phyloP scores from a whole-genome alignment of 1,284 basidiomycete genomes.

The Cryptococcus sp. region DNA sequence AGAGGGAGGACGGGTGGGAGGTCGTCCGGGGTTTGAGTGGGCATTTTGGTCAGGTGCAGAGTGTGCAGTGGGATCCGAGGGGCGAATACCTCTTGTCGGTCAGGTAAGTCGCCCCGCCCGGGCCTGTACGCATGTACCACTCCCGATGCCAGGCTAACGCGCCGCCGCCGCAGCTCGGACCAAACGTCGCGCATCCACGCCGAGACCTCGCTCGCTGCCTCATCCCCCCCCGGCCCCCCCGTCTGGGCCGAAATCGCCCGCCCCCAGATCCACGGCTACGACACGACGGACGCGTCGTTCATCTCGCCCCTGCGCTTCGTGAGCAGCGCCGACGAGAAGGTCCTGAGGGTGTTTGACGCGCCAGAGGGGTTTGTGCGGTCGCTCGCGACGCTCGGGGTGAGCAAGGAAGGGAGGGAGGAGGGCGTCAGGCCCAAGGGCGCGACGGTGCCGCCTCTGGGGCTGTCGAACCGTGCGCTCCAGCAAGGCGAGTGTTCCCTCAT shows the following conservation, averaged over 20 bases:
- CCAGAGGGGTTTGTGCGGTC: slow-evolving; percentile 70
- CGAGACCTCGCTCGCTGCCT: slow-evolving; percentile 34
- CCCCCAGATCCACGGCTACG: slow-evolving; percentile 93
- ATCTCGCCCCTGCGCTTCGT: slow-evolving; percentile 71
- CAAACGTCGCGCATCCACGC: slow-evolving; percentile 87
- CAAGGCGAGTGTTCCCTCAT: slow-evolving; percentile 65
- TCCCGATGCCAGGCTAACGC: neutral
- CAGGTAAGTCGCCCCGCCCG: slow-evolving; percentile 56
- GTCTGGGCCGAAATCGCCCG: slow-evolving; percentile 83
- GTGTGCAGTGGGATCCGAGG: slow-evolving; percentile 75
- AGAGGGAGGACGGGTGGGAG: slow-evolving; percentile 57
- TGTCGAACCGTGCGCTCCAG: slow-evolving; percentile 73
- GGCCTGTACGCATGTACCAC: neutral
- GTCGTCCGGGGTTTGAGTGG: slow-evolving; percentile 75
- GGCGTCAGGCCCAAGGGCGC: slow-evolving; percentile 54
- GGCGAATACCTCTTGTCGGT: slow-evolving; percentile 80
- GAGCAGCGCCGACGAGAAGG: slow-evolving; percentile 89
- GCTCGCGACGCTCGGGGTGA: slow-evolving; percentile 52
- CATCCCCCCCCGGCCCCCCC: slow-evolving; percentile 15
- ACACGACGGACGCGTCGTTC: slow-evolving; percentile 75
- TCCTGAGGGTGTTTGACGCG: slow-evolving; percentile 83
- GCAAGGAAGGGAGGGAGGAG: slow-evolving; percentile 13
- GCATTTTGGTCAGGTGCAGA: slow-evolving; percentile 72
- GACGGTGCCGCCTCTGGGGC: slow-evolving; percentile 68
- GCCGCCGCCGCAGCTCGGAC: slow-evolving; percentile 60